Evolutionary conservation across 2,329 filamentous ascomycete species (phyloP).

Genomic region (Exserohilum turcica): DNA sequence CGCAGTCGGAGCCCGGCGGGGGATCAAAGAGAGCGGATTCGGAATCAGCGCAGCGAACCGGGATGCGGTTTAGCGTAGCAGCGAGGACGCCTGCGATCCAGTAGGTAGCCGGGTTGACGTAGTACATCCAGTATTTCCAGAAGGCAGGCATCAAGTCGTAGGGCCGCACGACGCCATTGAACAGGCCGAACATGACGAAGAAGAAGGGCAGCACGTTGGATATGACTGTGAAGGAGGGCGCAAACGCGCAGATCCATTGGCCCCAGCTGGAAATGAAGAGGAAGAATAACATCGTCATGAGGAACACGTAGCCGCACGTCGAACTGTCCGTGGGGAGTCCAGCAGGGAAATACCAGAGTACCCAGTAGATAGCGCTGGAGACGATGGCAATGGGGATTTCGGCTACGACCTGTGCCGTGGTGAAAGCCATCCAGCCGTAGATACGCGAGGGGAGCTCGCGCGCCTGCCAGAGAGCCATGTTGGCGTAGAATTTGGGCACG

Average conservation of each 20-base stretch:
- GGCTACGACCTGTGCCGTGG: constrained; percentile 66
- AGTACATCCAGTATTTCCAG: constrained; percentile 76
- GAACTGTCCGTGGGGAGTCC: constrained; percentile 69
- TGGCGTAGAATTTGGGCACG: constrained; percentile 77
- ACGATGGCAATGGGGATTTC: constrained; percentile 75
- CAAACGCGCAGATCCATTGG: constrained; percentile 84
- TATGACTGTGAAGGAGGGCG: constrained; percentile 78
- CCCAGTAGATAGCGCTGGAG: constrained; percentile 69
- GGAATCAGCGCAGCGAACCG: constrained; percentile 50
- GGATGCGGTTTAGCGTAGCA: constrained; percentile 61
- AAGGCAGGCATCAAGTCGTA: constrained; percentile 69
- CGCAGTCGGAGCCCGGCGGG: constrained; percentile 68
- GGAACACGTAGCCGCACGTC: constrained; percentile 74
- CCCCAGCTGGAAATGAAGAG: constrained; percentile 77
- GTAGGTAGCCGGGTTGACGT: constrained; percentile 70
- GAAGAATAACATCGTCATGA: constrained; percentile 80
- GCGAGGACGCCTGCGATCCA: constrained; percentile 74
- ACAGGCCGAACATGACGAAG: constrained; percentile 76
- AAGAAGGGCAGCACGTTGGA: constrained; percentile 76
- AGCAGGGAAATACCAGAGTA: constrained; percentile 77
- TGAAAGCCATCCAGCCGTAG: constrained; percentile 77
- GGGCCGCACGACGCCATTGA: constrained; percentile 77
- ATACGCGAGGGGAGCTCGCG: constrained; percentile 75
- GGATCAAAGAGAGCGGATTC: constrained; percentile 71
- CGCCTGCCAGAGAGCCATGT: constrained; percentile 73